Conservation (phyloP, 371 early-diverging fungal genomes). For the Mortierella sp. region DNA sequence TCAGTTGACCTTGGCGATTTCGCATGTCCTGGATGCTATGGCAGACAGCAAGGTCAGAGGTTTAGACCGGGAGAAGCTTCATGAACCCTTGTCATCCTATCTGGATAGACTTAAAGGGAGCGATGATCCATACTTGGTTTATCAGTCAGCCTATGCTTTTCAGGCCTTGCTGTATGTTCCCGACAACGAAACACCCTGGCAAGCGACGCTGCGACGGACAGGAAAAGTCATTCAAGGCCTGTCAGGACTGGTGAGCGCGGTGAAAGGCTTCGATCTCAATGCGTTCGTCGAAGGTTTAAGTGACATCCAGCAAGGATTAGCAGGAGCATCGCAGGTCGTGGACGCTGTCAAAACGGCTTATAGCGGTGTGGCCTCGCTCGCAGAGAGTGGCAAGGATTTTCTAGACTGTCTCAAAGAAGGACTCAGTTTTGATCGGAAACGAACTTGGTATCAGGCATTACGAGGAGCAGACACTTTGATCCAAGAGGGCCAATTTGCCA, state of each 20-base stretch:
- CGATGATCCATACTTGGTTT: not conserved
- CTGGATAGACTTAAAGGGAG: not conserved
- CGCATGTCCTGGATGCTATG: too few relatives aligned
- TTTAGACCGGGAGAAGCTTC: not conserved
- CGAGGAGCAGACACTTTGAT: not conserved
- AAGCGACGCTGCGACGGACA: not conserved
- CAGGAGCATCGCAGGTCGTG: not conserved
- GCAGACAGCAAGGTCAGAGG: not conserved
- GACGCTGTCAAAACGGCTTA: too few relatives aligned
- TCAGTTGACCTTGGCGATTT: too few relatives aligned
- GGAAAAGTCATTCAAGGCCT: too few relatives aligned
- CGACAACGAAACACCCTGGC: not conserved
- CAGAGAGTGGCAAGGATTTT: not conserved
- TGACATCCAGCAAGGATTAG: not conserved
- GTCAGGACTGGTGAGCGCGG: too few relatives aligned
- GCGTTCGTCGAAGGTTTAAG: not conserved
- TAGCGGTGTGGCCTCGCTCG: too few relatives aligned
- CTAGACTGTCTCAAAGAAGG: not conserved
- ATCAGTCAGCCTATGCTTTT: constrained; percentile 9
- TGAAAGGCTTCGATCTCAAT: too few relatives aligned
- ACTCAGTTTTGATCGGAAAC: not conserved
- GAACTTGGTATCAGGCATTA: constrained; percentile 6
- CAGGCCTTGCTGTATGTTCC: constrained; percentile 6
- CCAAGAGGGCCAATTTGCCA: too few relatives aligned
- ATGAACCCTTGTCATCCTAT: not conserved